A percentile compares a stretch with the other conserved stretches of the same genome.
These are phyloP conservation scores for Melampsora larici-populina DNA, from an alignment of 1,284 basidiomycete species.

Conservation along the genomic window DNA sequence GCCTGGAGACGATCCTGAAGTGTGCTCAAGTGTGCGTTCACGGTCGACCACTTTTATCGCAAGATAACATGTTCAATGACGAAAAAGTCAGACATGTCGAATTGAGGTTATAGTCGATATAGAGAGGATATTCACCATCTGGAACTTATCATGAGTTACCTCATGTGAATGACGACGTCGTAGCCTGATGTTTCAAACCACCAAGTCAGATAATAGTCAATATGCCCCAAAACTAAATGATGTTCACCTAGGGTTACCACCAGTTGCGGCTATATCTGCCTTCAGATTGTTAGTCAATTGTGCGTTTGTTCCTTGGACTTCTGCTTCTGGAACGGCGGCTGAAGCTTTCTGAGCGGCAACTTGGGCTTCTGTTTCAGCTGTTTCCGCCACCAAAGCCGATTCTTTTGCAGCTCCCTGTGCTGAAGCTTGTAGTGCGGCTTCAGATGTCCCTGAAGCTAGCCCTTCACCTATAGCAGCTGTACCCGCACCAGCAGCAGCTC, in stretches of 20 bases:
- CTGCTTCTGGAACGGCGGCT: not conserved
- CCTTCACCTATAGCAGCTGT: not conserved
- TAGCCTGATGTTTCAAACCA: not conserved
- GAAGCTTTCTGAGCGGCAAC: not conserved
- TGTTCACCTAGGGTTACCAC: too few species aligned
- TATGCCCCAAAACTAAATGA: too few species aligned
- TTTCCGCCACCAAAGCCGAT: not conserved
- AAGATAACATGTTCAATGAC: not conserved
- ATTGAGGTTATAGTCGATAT: not conserved
- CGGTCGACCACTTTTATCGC: conserved; percentile 8
- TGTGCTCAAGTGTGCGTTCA: conserved; percentile 18
- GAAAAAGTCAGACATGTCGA: not conserved
- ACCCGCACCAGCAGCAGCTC: conserved; percentile 1
- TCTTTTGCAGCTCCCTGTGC: not conserved
- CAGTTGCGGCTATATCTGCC: not conserved
- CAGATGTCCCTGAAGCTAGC: not conserved
- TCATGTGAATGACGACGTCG: not conserved
- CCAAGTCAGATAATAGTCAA: too few species aligned
- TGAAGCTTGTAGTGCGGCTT: conserved; percentile 1
- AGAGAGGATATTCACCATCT: not conserved
- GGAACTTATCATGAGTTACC: conserved; percentile 14
- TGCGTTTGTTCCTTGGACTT: not conserved
- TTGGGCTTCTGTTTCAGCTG: not conserved
- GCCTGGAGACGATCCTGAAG: conserved; percentile 20
- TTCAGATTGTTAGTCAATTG: not conserved